Conservation (phyloP, 306 rosid species). For the Dryas drummondii region DNA sequence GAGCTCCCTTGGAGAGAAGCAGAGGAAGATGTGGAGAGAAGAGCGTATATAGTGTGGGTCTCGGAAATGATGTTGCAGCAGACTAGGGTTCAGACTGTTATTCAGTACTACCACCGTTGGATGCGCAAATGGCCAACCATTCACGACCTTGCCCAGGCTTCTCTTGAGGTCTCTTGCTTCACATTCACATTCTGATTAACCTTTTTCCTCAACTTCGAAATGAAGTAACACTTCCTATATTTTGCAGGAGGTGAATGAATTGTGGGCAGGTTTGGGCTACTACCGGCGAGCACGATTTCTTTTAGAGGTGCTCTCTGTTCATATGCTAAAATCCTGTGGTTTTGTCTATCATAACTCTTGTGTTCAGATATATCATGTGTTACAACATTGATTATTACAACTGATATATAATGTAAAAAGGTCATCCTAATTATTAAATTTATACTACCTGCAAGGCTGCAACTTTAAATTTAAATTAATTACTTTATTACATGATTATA, state of each 20-base stretch:
- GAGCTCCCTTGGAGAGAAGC: slow-evolving; percentile 81
- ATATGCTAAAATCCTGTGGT: not conserved
- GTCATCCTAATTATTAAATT: too few relatives aligned
- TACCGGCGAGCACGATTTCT: slow-evolving; percentile 94
- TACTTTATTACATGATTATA: too few relatives aligned
- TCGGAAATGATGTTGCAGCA: slow-evolving; percentile 92
- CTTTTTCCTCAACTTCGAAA: not conserved
- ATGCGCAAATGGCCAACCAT: slow-evolving; percentile 84
- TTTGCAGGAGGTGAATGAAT: slow-evolving; percentile 84
- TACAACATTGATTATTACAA: too few relatives aligned
- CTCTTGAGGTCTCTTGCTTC: slow-evolving; percentile 56
- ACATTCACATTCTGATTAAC: not conserved
- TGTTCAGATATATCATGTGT: too few relatives aligned
- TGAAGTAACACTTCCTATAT: too few relatives aligned
- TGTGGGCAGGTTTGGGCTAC: too few relatives aligned
- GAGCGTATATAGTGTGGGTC: slow-evolving; percentile 89
- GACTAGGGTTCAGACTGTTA: slow-evolving; percentile 85
- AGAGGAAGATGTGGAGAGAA: slow-evolving; percentile 33
- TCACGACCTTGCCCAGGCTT: slow-evolving; percentile 64
- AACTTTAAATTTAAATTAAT: too few relatives aligned
- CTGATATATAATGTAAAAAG: too few relatives aligned
- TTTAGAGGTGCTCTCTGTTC: slow-evolving; percentile 54
- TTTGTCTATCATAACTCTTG: not conserved
- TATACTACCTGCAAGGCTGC: too few relatives aligned
- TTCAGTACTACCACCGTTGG: slow-evolving; percentile 72